Conservation (phyloP, 306 rosid genomes). For the Prinsepia uniflora region DNA sequence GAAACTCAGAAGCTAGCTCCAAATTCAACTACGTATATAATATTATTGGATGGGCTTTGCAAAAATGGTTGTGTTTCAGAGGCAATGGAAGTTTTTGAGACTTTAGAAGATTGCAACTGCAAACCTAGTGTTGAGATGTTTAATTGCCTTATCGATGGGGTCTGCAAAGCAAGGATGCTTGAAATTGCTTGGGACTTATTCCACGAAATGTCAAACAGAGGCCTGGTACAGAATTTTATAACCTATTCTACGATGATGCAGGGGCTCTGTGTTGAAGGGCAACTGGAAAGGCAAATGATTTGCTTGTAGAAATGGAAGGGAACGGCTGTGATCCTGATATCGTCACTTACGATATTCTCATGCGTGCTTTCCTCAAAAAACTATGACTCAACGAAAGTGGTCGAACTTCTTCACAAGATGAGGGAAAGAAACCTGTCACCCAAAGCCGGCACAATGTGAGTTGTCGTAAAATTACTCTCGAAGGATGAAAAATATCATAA, state of each 20-base stretch:
- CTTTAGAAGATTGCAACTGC: slow-evolving; percentile 19
- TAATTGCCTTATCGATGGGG: slow-evolving; percentile 30
- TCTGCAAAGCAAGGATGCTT: slow-evolving; percentile 31
- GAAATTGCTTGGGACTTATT: slow-evolving; percentile 38
- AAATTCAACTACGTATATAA: slow-evolving; percentile 22
- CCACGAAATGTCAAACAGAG: slow-evolving; percentile 20
- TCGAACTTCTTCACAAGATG: slow-evolving; percentile 47
- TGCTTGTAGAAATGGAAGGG: slow-evolving; percentile 39
- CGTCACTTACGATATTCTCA: slow-evolving; percentile 30
- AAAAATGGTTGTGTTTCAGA: slow-evolving; percentile 30
- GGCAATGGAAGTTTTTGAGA: slow-evolving; percentile 37
- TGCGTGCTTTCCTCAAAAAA: slow-evolving; percentile 40
- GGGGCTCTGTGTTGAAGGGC: slow-evolving; percentile 35
- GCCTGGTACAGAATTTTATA: slow-evolving; percentile 21
- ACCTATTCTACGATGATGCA: slow-evolving; percentile 42
- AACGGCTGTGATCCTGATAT: slow-evolving; percentile 39
- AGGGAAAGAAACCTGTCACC: slow-evolving; percentile 33
- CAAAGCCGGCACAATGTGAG: slow-evolving; percentile 26
- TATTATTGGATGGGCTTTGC: slow-evolving; percentile 41
- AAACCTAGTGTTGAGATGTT: slow-evolving; percentile 15
- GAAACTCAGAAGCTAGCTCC: slow-evolving; percentile 26
- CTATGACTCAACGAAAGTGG: slow-evolving; percentile 29
- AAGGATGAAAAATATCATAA: slow-evolving; percentile 31
- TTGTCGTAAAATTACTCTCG: slow-evolving; percentile 32
- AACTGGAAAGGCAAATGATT: slow-evolving; percentile 38